Conservation (phyloP, 78 protist genomes). For the Acrasis kona region DNA sequence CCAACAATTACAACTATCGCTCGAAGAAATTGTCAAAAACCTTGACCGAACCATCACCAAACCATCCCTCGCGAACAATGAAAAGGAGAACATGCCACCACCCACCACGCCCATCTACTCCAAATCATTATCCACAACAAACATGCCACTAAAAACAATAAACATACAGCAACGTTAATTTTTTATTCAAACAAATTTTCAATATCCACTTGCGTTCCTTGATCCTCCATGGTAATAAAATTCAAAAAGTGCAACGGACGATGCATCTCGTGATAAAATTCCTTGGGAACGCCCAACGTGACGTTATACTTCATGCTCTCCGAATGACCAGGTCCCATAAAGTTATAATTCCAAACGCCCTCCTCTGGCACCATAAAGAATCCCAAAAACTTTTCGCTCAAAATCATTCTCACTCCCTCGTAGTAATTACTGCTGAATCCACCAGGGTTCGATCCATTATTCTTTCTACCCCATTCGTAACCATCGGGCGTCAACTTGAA, state of each 20-base stretch:
- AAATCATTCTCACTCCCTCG: constrained; percentile 90
- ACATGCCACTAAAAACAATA: no score
- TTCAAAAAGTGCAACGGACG: constrained; percentile 90
- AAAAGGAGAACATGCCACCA: no score
- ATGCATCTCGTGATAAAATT: constrained; percentile 93
- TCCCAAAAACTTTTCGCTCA: constrained; percentile 85
- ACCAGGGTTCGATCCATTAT: constrained; percentile 28
- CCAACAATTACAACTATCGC: no score
- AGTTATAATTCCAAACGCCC: constrained; percentile 96
- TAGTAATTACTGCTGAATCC: constrained; percentile 80
- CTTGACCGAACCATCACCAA: no score
- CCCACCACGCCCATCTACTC: no score
- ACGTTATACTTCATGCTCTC: constrained; percentile 81
- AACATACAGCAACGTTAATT: no score
- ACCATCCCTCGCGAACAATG: no score
- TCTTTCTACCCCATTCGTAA: constrained; percentile 94
- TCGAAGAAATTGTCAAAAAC: no score
- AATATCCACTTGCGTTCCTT: neutral
- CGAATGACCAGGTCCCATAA: constrained; percentile 75
- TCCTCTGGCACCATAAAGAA: constrained; percentile 94
- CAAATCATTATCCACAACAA: no score
- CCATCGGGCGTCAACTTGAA: constrained; percentile 89
- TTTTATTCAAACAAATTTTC: neutral
- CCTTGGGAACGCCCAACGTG: constrained; percentile 83
- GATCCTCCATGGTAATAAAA: constrained; percentile 40